Conservation (phyloP, 2,329 filamentous ascomycete genomes). For the Acrocalymma vagum region DNA sequence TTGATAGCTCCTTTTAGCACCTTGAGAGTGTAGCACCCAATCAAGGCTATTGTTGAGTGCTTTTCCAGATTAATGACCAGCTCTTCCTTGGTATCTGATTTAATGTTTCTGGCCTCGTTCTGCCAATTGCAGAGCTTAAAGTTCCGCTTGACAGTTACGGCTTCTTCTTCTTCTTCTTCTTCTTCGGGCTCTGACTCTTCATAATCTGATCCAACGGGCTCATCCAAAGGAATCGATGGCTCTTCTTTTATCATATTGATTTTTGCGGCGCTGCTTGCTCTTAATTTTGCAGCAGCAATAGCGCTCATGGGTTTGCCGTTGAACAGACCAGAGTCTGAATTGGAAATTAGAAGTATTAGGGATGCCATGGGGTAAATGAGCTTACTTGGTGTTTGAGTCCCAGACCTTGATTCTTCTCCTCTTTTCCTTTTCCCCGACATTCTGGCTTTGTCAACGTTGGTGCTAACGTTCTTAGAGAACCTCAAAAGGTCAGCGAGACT, state of each 20-base stretch:
- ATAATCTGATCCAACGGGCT: slow-evolving; percentile 21
- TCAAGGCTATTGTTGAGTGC: slow-evolving; percentile 45
- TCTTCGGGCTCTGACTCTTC: slow-evolving; percentile 32
- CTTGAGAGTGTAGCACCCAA: slow-evolving; percentile 74
- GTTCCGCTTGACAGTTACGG: slow-evolving; percentile 20
- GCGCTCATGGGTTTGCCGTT: slow-evolving; percentile 38
- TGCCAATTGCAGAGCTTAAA: slow-evolving; percentile 44
- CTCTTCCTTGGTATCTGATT: slow-evolving; percentile 31
- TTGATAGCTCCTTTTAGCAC: slow-evolving; percentile 70
- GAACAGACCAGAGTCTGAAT: slow-evolving; percentile 14
- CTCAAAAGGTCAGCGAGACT: slow-evolving; percentile 7
- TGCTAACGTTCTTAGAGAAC: slow-evolving; percentile 1
- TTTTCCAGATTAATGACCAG: slow-evolving; percentile 38
- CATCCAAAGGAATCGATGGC: slow-evolving; percentile 23
- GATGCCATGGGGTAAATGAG: neutral
- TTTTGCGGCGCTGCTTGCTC: slow-evolving; percentile 27
- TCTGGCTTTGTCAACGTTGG: slow-evolving; percentile 9
- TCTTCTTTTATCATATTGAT: slow-evolving; percentile 15
- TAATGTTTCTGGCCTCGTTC: slow-evolving; percentile 26
- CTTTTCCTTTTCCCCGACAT: slow-evolving; percentile 45
- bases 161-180: slow-evolving; percentile 19
- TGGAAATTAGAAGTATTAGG: slow-evolving; percentile 5
- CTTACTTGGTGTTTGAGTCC: slow-evolving; percentile 16
- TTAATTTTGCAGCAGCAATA: slow-evolving; percentile 42
- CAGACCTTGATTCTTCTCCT: slow-evolving; percentile 11